Percentiles rank a stretch among this genome's conserved stretches.
Evolutionary conservation across 192 early-diverging fungal species (phyloP).

Genomic region (Entomortierella beljakovae): DNA sequence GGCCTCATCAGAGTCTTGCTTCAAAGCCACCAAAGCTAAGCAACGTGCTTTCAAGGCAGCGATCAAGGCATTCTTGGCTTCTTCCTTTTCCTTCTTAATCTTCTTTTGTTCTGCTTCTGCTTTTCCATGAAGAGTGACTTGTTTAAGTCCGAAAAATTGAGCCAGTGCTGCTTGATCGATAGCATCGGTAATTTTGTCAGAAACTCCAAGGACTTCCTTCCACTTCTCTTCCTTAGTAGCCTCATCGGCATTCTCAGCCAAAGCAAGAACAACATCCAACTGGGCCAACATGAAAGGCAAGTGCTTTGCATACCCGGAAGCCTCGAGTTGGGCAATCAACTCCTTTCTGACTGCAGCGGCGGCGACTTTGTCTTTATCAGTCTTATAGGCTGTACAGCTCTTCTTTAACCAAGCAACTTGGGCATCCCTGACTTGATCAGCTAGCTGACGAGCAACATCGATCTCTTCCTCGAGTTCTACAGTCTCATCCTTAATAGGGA

Average conservation of each 20-base stretch:
- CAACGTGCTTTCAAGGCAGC: constrained; percentile 73
- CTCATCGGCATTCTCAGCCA: constrained; percentile 59
- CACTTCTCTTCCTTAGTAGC: constrained; percentile 58
- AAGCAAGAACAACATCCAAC: constrained; percentile 67
- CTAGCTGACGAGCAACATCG: constrained; percentile 59
- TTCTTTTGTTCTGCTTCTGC: constrained; percentile 66
- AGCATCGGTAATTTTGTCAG: constrained; percentile 68
- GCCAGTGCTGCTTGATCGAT: constrained; percentile 74
- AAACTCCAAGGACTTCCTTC: constrained; percentile 61
- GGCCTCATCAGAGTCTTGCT: constrained; percentile 63
- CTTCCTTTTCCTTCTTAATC: constrained; percentile 78
- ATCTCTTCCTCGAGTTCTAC: constrained; percentile 62
- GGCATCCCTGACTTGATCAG: constrained; percentile 81
- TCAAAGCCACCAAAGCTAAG: constrained; percentile 61
- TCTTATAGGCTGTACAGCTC: constrained; percentile 56
- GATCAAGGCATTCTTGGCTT: constrained; percentile 74
- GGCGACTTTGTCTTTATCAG: constrained; percentile 55
- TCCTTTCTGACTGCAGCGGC: constrained; percentile 65
- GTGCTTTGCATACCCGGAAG: constrained; percentile 64
- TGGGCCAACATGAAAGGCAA: constrained; percentile 66
- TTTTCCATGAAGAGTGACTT: constrained; percentile 48
- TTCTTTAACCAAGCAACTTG: constrained; percentile 88
- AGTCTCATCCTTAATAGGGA: constrained; percentile 60
- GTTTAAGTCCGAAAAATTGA: constrained; percentile 71
- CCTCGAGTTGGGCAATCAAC: constrained; percentile 70